Percentiles rank a stretch among this genome's conserved stretches.
phyloP scores from a whole-genome alignment of 2,329 filamentous ascomycete species.

The Fusarium sp. region DNA sequence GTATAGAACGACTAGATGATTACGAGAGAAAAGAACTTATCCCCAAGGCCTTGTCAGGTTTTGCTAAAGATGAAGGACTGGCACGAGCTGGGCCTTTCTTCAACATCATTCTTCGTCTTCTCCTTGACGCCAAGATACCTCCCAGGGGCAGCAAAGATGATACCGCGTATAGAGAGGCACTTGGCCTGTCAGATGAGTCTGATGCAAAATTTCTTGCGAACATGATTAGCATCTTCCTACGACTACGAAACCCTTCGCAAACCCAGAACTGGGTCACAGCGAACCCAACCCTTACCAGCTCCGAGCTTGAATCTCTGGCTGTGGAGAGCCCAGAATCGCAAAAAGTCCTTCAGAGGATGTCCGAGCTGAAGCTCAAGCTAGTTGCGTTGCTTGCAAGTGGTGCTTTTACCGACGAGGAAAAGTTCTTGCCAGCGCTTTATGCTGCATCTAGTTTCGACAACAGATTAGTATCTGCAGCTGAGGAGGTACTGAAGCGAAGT shows the following conservation, averaged over 20 bases:
- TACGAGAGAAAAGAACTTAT: slow-evolving; percentile 78
- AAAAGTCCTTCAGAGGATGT: slow-evolving; percentile 61
- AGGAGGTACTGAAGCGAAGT: slow-evolving; percentile 88
- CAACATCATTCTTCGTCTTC: slow-evolving; percentile 82
- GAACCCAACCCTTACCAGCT: slow-evolving; percentile 52
- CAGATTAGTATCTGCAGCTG: slow-evolving; percentile 84
- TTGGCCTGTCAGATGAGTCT: slow-evolving; percentile 74
- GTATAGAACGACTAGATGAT: slow-evolving; percentile 65
- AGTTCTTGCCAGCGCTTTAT: slow-evolving; percentile 85
- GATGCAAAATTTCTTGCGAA: slow-evolving; percentile 81
- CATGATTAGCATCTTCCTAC: slow-evolving; percentile 82
- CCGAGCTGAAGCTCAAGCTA: slow-evolving; percentile 67
- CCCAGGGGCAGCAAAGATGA: slow-evolving; percentile 85
- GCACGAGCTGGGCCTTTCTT: slow-evolving; percentile 72
- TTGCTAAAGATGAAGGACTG: slow-evolving; percentile 51
- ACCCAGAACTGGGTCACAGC: slow-evolving; percentile 50
- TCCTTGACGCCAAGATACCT: slow-evolving; percentile 80
- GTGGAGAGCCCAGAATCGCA: slow-evolving; percentile 70
- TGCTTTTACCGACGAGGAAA: slow-evolving; percentile 85
- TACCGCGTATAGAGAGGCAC: slow-evolving; percentile 70
- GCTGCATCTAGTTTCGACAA: slow-evolving; percentile 87
- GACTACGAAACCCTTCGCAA: slow-evolving; percentile 51
- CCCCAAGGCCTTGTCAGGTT: slow-evolving; percentile 61
- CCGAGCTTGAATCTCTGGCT: slow-evolving; percentile 51
- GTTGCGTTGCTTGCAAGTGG: slow-evolving; percentile 84